Conservation (phyloP, 768 basidiomycete species). For the Strobilomyces confusus region DNA sequence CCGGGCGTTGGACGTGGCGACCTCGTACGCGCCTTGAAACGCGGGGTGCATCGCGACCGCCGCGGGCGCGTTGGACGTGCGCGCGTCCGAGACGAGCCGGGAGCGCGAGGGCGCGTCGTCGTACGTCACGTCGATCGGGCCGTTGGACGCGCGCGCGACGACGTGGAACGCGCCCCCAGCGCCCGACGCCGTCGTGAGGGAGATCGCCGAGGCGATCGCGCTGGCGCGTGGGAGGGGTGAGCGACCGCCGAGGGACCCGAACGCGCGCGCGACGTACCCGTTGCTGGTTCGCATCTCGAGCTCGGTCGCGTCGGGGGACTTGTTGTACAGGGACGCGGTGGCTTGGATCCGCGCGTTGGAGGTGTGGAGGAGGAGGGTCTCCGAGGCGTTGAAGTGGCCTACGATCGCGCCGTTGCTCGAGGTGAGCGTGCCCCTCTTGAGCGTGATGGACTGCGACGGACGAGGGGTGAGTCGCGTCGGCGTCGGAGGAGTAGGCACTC, state of each 20-base stretch:
- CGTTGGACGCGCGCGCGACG: slow-evolving; percentile 33
- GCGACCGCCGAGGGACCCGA: no score
- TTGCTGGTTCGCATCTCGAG: slow-evolving; percentile 24
- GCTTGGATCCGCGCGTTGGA: slow-evolving; percentile 33
- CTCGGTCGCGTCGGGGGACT: background rate
- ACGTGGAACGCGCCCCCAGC: slow-evolving; percentile 32
- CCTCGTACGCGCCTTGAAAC: slow-evolving; percentile 38
- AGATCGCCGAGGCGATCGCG: slow-evolving; percentile 16
- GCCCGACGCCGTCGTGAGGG: slow-evolving; percentile 27
- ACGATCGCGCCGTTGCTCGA: slow-evolving; percentile 34
- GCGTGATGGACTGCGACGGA: slow-evolving; percentile 29
- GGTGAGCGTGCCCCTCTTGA: slow-evolving; percentile 16
- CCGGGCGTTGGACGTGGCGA: slow-evolving; percentile 24
- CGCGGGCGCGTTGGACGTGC: slow-evolving; percentile 33
- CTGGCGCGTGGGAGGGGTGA: slow-evolving; percentile 2
- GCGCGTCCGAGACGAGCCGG: slow-evolving; percentile 28
- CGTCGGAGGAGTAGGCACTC: background rate
- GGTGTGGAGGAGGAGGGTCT: slow-evolving; percentile 29
- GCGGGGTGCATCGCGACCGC: slow-evolving; percentile 29
- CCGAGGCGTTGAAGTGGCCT: slow-evolving; percentile 35
- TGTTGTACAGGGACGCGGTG: slow-evolving; percentile 24
- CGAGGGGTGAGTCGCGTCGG: background rate
- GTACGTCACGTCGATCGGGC: slow-evolving; percentile 25
- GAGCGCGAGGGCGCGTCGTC: slow-evolving; percentile 28
- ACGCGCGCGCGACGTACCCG: slow-evolving; percentile 11